A percentile compares a stretch with the other conserved stretches of the same genome.
These are phyloP conservation scores for Melaleuca quinquenervia DNA, from an alignment of 345 rosid genomes.

Conservation along the genomic window DNA sequence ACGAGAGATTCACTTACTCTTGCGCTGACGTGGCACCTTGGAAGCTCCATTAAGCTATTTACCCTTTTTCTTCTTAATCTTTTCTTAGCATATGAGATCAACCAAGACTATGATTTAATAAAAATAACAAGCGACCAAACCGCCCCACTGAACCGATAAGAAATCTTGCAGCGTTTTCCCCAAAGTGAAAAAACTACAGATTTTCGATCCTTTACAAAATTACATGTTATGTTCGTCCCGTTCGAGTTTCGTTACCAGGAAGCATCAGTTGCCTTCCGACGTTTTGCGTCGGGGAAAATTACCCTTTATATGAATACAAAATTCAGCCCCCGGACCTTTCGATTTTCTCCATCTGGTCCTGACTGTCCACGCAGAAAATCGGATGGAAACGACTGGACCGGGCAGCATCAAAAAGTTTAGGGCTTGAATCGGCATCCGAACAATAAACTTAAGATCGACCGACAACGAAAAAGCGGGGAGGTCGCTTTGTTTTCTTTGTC, in stretches of 20 bases:
- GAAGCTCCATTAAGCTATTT: background rate
- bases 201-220: background rate
- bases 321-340: accelerated
- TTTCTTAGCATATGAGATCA: background rate
- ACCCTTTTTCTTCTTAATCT: background rate
- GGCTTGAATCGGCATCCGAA: background rate
- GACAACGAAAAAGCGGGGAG: accelerated
- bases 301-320: background rate
- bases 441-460: background rate
- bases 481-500: background rate
- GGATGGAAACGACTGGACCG: accelerated
- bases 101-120: background rate
- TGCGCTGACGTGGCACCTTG: background rate
- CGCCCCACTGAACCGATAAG: background rate
- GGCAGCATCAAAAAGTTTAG: background rate
- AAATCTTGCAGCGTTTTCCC: background rate
- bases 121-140: background rate
- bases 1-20: background rate
- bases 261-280: accelerated
- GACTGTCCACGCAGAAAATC: too few relatives aligned
- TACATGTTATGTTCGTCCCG: background rate
- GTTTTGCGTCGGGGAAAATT: background rate
- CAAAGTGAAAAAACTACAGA: background rate
- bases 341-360: too few relatives aligned
- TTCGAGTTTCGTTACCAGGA: background rate